These are phyloP conservation scores for Solanum hybrid DNA, from an alignment of 305 asterid genomes.

Conservation along the genomic window DNA sequence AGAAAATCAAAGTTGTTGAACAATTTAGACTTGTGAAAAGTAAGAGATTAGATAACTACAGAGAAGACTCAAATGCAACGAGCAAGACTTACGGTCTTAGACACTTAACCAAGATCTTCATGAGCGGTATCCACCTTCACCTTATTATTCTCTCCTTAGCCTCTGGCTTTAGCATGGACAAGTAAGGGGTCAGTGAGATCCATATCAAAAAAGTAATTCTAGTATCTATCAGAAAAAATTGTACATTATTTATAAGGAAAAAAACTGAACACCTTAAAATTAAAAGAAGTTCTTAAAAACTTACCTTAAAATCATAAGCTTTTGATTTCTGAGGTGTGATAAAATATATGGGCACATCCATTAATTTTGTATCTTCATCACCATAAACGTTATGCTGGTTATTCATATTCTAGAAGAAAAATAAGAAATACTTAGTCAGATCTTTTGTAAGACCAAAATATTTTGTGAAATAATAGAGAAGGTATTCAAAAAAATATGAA, in stretches of 20 bases:
- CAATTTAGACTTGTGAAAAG: not conserved
- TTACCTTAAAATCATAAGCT: too few species aligned
- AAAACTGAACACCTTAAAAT: not conserved
- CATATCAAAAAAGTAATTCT: not conserved
- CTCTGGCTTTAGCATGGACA: not conserved
- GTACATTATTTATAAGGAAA: not conserved
- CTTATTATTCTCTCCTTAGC: not conserved
- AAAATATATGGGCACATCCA: not conserved
- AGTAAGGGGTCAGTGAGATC: not conserved
- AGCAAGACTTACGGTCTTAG: not conserved
- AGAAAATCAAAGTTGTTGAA: too few species aligned
- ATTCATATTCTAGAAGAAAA: not conserved
- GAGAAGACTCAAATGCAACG: not conserved
- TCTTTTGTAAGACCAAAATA: too few species aligned
- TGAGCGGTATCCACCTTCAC: not conserved
- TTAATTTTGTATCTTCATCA: not conserved
- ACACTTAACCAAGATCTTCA: not conserved
- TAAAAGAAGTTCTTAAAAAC: too few species aligned
- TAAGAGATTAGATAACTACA: not conserved
- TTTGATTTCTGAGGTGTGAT: too few species aligned
- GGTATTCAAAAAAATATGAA: not conserved
- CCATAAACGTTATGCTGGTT: too few species aligned
- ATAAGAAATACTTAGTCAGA: too few species aligned
- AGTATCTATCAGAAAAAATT: not conserved
- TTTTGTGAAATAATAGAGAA: not conserved